Evolutionary conservation across 2,329 filamentous ascomycete species (phyloP).

Genomic region (Talaromyces sp.): DNA sequence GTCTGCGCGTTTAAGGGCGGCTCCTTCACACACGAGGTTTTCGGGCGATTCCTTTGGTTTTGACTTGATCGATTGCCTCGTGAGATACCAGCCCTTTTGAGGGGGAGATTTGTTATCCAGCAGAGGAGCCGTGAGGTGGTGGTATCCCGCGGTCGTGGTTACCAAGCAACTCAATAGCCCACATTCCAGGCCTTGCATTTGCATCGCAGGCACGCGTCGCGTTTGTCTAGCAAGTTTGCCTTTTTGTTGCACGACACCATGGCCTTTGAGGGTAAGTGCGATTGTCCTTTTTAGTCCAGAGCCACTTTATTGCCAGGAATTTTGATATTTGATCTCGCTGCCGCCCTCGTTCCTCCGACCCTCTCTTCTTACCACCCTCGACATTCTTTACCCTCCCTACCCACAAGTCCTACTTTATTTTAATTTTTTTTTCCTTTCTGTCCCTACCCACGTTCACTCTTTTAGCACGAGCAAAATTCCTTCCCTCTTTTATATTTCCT

Average conservation of each 20-base stretch:
- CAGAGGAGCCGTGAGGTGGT: conserved; percentile 11
- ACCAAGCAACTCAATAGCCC: conserved; percentile 33
- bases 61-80: conserved; percentile 9
- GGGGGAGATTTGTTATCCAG: conserved; percentile 7
- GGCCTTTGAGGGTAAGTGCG: conserved; percentile 34
- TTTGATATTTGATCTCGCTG: conserved; percentile 38
- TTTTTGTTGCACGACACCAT: conserved; percentile 27
- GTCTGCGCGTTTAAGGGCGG: conserved; percentile 15
- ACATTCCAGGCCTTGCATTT: conserved; percentile 39
- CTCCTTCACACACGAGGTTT: conserved; percentile 13
- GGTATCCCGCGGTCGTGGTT: conserved; percentile 26
- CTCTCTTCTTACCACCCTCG: conserved; percentile 17
- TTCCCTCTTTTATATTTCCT: conserved; percentile 6
- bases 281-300: conserved; percentile 22
- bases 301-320: conserved; percentile 25
- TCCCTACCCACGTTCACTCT: conserved; percentile 14
- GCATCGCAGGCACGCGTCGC: conserved; percentile 33
- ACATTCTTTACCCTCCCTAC: conserved; percentile 22
- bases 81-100: conserved; percentile 12
- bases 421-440: conserved; percentile 6
- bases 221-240: conserved; percentile 17
- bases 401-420: not conserved
- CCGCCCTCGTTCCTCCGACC: conserved; percentile 23
- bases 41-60: conserved; percentile 6
- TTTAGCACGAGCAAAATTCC: conserved; percentile 11